Base-by-base conservation (phyloP, 768 basidiomycete genomes). In the Pisolithus albus region DNA sequence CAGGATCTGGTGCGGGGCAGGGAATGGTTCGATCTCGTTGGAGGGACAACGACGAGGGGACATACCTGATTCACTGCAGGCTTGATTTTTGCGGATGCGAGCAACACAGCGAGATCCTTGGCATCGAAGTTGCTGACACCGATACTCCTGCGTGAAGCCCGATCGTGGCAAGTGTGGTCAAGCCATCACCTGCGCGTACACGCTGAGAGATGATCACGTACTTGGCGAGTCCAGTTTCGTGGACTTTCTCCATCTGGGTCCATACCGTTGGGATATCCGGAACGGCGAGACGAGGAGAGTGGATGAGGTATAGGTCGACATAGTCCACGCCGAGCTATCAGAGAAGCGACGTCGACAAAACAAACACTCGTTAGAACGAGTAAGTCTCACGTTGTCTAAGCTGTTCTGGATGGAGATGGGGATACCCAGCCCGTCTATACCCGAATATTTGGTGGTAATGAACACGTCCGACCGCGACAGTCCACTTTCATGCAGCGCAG, bases 261-360 rank as follows among this genome's bases (percentile, higher is more conserved):
- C 86, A 88, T 2, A 73, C 72, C 36, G 75, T 79, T 1, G 79
- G 76, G 36, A 84, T 82, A 55, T 85, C 80, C 1, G 81, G 80
- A 19, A 64, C 57, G 8, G 78, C 81, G 18, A 80, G 64, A 4
- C 70, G 59, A 7, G 84, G 83, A 50, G 64, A 58, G 62, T 88
- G 85, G 44, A 88, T 81, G 39, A 88, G 76, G 64, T 88, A 88
- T 37, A 88, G 63, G 63, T 90, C 84, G 11, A 88, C 76, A 56
- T 83, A 83, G 1, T 72, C 59, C 5, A 88, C 70, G 0, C 81
- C 83, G 19, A 87, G 73, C 85, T 86, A 23, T 23, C 21, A 56
- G 11, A 41, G 40, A 51, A 19, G 46, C 28, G 15, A 11, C 1
- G 9, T 52, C 11, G 46, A 38, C 18, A 48, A 11, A n/a, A 11